Conservation (phyloP, 1,284 basidiomycete species). For the Tetrapyrgos nigripes region DNA sequence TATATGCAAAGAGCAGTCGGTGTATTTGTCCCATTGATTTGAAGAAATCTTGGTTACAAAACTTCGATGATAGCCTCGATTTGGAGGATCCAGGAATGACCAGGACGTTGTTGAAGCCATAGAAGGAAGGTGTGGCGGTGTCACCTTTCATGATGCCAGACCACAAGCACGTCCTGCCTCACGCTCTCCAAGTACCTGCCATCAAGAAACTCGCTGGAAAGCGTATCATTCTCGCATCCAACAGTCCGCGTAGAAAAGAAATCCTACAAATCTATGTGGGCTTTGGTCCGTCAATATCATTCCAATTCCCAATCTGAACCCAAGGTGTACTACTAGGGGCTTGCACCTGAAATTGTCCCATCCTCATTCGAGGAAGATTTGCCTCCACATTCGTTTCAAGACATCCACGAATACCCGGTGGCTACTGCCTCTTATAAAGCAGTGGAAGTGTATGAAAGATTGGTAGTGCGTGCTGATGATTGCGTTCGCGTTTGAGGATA, state of each 20-base stretch:
- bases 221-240: conserved; percentile 85
- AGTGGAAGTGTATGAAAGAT: conserved; percentile 88
- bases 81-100: no score
- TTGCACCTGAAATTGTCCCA: conserved; percentile 87
- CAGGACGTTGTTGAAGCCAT: neutral
- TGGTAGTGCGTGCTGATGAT: conserved; percentile 65
- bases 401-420: conserved; percentile 92
- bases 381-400: conserved; percentile 69
- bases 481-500: conserved; percentile 9
- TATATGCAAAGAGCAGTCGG: conserved; percentile 45
- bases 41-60: neutral
- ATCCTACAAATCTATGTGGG: conserved; percentile 83
- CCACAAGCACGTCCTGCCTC: conserved; percentile 59
- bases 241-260: conserved; percentile 85
- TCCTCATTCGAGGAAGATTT: conserved; percentile 91
- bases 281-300: conserved; percentile 28
- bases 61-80: neutral
- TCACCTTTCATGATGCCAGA: neutral
- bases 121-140: neutral
- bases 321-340: conserved; percentile 58
- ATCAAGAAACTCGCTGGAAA: conserved; percentile 77
- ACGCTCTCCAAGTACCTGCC: conserved; percentile 76
- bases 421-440: conserved; percentile 94
- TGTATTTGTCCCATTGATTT: neutral
- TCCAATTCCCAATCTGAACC: conserved; percentile 16